Percentiles rank a stretch among this genome's conserved stretches.
phyloP scores from a whole-genome alignment of 768 basidiomycete species.

The Rhizopogon vesiculosus region DNA sequence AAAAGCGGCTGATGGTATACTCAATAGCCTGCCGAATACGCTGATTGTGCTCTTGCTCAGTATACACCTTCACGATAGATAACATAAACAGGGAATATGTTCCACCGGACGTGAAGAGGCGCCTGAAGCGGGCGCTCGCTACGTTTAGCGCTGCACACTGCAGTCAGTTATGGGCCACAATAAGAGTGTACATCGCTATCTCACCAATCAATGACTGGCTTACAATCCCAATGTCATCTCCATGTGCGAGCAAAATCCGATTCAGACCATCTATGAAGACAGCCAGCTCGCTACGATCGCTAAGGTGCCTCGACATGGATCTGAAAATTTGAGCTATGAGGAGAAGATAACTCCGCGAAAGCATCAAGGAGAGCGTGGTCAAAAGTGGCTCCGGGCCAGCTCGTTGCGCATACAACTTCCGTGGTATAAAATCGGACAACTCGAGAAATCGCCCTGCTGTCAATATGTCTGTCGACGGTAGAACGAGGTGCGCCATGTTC shows the following conservation, averaged over 20 bases:
- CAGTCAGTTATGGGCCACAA: background rate
- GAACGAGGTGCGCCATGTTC: constrained; percentile 53
- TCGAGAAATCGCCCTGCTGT: constrained; percentile 30
- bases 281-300: constrained; percentile 63
- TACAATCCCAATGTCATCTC: constrained; percentile 75
- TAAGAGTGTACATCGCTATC: constrained; percentile 13
- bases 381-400: constrained; percentile 18
- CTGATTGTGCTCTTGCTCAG: constrained; percentile 49
- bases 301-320: constrained; percentile 66
- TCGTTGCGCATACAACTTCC: constrained; percentile 11
- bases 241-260: constrained; percentile 60
- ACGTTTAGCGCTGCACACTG: constrained; percentile 55
- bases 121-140: constrained; percentile 70
- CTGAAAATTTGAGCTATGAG: constrained; percentile 68
- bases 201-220: constrained; percentile 67
- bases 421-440: constrained; percentile 44
- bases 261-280: constrained; percentile 68
- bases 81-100: constrained; percentile 78
- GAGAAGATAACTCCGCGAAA: constrained; percentile 66
- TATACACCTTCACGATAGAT: constrained; percentile 63
- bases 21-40: constrained; percentile 66
- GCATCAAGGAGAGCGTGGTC: constrained; percentile 48
- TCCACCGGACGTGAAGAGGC: constrained; percentile 68
- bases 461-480: constrained; percentile 41
- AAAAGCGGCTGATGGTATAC: constrained; percentile 68